Percentiles rank a stretch among this genome's conserved stretches.
phyloP scores from a whole-genome alignment of 495 filamentous ascomycete genomes.

The Neurospora cerealis region DNA sequence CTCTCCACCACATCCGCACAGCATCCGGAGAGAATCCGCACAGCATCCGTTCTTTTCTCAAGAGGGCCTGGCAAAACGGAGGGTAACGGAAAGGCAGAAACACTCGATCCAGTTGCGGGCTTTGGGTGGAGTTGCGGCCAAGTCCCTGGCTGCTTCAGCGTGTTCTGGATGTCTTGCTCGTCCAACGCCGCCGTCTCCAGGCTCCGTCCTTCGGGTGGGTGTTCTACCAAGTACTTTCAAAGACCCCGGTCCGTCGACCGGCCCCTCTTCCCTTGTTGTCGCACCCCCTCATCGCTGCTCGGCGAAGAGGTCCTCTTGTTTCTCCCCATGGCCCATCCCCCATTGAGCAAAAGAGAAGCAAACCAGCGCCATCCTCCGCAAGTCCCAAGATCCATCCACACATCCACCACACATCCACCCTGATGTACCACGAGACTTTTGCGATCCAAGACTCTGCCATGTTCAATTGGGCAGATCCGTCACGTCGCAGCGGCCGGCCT shows the following conservation, averaged over 20 bases:
- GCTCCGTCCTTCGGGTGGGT: not conserved
- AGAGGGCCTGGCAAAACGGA: not conserved
- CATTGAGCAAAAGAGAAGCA: not conserved
- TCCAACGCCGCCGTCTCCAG: constrained; percentile 4
- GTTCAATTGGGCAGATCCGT: constrained; percentile 16
- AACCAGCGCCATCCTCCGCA: not conserved
- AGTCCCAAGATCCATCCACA: constrained; percentile 12
- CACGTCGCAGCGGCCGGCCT: constrained; percentile 11
- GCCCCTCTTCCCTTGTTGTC: constrained; percentile 10
- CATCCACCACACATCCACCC: constrained; percentile 16
- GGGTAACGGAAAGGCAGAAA: not conserved
- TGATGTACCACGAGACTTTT: constrained; percentile 17
- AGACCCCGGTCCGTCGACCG: constrained; percentile 17
- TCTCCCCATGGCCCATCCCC: not conserved
- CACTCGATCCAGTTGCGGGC: not conserved
- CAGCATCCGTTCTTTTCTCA: not conserved
- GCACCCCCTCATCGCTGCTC: constrained; percentile 11
- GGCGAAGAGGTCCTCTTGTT: constrained; percentile 8
- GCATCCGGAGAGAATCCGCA: not conserved
- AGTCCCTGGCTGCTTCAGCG: not conserved
- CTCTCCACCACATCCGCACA: not conserved
- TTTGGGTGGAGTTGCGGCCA: not conserved
- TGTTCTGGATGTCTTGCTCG: constrained; percentile 1
- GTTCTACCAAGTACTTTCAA: constrained; percentile 14
- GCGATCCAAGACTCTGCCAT: constrained; percentile 7